A percentile compares a stretch with the other conserved stretches of the same genome.
Evolutionary conservation across 164 flowering plant genomes (phyloP).

Genomic region (Stephania yunnanensis): DNA sequence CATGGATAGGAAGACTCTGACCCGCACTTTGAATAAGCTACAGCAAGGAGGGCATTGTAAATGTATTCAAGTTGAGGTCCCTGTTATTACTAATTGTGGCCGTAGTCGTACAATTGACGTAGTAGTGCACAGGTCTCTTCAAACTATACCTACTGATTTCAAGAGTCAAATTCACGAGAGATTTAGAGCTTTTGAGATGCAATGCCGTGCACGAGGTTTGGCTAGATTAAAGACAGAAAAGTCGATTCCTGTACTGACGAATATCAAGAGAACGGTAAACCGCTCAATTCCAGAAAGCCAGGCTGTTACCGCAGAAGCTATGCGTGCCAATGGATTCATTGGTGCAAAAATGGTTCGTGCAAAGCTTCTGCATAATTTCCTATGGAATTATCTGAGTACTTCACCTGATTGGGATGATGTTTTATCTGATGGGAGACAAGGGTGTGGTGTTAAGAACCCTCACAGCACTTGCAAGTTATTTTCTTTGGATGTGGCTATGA

Average conservation of each 20-base stretch:
- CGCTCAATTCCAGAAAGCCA: constrained; percentile 31
- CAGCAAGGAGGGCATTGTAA: constrained; percentile 73
- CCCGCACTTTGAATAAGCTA: constrained; percentile 59
- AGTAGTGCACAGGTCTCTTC: constrained; percentile 73
- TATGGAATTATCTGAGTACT: constrained; percentile 57
- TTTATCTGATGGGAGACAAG: constrained; percentile 30
- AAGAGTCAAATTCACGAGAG: constrained; percentile 66
- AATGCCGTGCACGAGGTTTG: constrained; percentile 45
- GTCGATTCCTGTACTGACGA: constrained; percentile 52
- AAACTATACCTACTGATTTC: constrained; percentile 43
- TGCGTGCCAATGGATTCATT: constrained; percentile 85
- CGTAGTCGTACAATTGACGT: constrained; percentile 48
- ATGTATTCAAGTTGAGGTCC: constrained; percentile 49
- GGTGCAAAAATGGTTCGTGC: constrained; percentile 86
- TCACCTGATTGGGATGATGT: constrained; percentile 45
- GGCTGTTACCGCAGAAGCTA: constrained; percentile 46
- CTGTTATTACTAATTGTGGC: constrained; percentile 64
- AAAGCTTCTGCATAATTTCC: constrained; percentile 70
- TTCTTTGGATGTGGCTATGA: constrained; percentile 53
- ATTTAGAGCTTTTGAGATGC: constrained; percentile 63
- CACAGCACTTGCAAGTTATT: constrained; percentile 56
- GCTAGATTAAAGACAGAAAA: constrained; percentile 36
- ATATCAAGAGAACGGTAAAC: constrained; percentile 40
- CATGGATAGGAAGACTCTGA: constrained; percentile 71
- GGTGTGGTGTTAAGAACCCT: constrained; percentile 38